Evolutionary conservation across 225 moss, liverwort and hornwort genomes (phyloP).

Genomic region (Bryoerythrophyllum caledonicum): DNA sequence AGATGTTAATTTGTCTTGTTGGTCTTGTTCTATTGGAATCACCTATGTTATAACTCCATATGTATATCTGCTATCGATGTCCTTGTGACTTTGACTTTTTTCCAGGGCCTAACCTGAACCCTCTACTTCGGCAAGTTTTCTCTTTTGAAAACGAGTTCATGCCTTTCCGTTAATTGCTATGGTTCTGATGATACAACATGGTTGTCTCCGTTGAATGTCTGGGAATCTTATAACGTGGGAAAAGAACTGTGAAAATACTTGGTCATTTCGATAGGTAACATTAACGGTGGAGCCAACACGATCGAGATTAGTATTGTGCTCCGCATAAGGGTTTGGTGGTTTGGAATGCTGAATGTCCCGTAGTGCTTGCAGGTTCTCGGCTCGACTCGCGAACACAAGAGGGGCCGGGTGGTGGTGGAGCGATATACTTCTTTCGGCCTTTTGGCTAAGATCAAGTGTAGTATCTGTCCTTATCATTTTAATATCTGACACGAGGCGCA

Average conservation of each 20-base stretch:
- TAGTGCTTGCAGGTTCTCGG: background rate
- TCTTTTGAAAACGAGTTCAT: background rate
- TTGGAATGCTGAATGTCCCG: background rate
- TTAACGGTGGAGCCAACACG: background rate
- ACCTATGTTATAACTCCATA: background rate
- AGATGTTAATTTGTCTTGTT: background rate
- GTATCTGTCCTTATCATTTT: conserved; percentile 67
- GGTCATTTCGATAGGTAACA: background rate
- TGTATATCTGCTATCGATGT: background rate
- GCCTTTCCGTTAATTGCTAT: background rate
- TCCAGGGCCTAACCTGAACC: background rate
- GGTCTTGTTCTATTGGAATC: background rate
- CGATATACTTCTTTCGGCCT: conserved; percentile 46
- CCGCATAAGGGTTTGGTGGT: background rate
- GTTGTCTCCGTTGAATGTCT: background rate
- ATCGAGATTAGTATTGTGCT: background rate
- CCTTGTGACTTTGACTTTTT: background rate
- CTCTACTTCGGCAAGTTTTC: background rate
- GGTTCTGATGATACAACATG: background rate
- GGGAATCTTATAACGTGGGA: background rate
- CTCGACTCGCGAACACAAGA: background rate
- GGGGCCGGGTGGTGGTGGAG: rapidly evolving
- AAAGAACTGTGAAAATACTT: background rate
- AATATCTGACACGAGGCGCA: conserved; percentile 67
- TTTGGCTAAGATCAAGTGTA: conserved; percentile 70